Base-by-base conservation (phyloP, 805 yeast species). In the Starmerella bombicola region DNA sequence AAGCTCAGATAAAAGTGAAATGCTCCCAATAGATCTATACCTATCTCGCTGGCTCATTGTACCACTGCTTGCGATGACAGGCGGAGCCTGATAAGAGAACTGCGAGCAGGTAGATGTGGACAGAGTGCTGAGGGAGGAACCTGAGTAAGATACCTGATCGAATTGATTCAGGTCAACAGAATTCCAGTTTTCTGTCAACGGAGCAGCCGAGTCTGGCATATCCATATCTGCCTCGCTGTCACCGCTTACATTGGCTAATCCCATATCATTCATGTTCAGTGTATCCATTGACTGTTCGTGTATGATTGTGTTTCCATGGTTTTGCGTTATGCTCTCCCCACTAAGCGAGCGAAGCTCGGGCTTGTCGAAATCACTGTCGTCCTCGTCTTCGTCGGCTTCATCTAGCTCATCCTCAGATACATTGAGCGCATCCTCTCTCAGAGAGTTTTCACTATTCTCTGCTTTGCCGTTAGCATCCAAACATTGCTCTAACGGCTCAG, bases 1-100 rank as follows among this genome's bases (percentile, higher is more conserved):
- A n/a, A 42, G 33, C 41, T 53, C 57, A 28, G 54, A 49, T 18
- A 53, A 43, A 19, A 53, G 44, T 21, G 57, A 53, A 22, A 53
- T 47, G 39, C 42, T 38, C 19, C 29, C 36, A 15, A 7, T 16
- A 13, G 42, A 16, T 13, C 7, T 9, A 26, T 19, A 9, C 30
- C 23, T 15, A 16, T 19, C 18, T 24, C 28, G 28, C 17, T 10
- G 10, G 18, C 17, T 10, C 32, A 29, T 15, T 9, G 9, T 17
- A 17, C 32, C 15, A 24, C 8, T 9, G 12, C 8, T 8, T 9
- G 26, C 8, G 12, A 12, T 12, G 17, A 10, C 15, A 15, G 9
- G 9, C 9, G 8, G 24, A 17, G 35, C 35, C 10, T 32, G 35
- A 16, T 28, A 39, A 5, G 48, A 47, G 25, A 33, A 43, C 13